Base-by-base conservation (phyloP, 2,329 filamentous ascomycete genomes). In the Annulohypoxylon truncatum region DNA sequence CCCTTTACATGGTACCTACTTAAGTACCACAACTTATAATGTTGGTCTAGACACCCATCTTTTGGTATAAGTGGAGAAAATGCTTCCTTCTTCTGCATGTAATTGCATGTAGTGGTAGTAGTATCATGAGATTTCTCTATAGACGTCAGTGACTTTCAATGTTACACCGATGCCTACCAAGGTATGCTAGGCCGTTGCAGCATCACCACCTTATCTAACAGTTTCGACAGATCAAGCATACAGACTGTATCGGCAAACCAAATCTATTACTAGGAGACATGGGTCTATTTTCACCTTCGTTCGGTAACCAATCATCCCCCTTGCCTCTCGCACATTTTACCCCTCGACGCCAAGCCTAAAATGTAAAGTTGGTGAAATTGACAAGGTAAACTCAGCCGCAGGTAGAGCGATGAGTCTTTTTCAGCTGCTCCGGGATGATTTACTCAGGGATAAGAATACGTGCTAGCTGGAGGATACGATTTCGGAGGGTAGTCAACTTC, bases 321-420 rank as follows among this genome's bases (percentile, higher is more conserved):
- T 56, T 29, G 26, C 28, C n/a, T 54, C 18, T 42, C 2, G 31
- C 28, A 10, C n/a, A 52, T 13, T 26, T 10, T 22, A 10, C 33
- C 28, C 50, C 42, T 58, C 35, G 50, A 33, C 15, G 64, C 59
- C 59, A 66, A 66, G 64, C 42, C 20, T 24, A 65, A 42, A 22
- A 8, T 26, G n/a, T 38, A 22, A 20, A 26, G 52, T 47, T 46
- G 20, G n/a, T 38, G 28, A 20, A 26, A 56, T 47, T 46, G 20
- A 42, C 35, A 48, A 13, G 26, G 31, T 13, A 20, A 33, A 20
- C 10, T 66, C 59, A 63, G 64, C 64, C 54, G 58, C 58, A 60
- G 26, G 51, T 12, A 55, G 29, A 51, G 50, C 15, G 22, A 33
- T 26, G n/a, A 42, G 33, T 20, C 22, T 28, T 42, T 15, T 42